Evolutionary conservation across 352 stramenopile genomes (phyloP).

Genomic region (Pilasporangium apinafurcum): DNA sequence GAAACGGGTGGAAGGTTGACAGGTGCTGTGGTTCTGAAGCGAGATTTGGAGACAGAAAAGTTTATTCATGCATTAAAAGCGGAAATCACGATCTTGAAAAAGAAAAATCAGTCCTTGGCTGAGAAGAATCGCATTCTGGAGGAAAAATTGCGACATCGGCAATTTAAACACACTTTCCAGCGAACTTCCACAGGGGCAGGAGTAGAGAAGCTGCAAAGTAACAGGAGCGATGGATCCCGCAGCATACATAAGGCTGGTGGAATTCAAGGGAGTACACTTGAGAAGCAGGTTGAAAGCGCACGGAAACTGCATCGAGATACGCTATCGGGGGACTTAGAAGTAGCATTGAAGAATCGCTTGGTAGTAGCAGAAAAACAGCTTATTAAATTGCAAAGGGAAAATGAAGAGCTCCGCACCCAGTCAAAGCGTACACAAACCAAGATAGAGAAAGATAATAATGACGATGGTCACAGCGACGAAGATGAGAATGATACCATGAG

Average conservation of each 20-base stretch:
- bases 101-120: conserved; percentile 63
- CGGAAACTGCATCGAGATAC: conserved; percentile 43
- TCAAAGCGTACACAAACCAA: neutral
- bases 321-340: conserved; percentile 52
- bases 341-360: conserved; percentile 63
- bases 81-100: conserved; percentile 65
- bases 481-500: conserved; percentile 20
- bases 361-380: conserved; percentile 68
- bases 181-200: too few species aligned
- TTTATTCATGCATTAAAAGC: conserved; percentile 75
- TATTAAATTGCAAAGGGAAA: conserved; percentile 60
- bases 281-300: conserved; percentile 35
- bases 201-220: too few species aligned
- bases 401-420: conserved; percentile 39
- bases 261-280: conserved; percentile 27
- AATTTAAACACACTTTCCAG: conserved; percentile 12
- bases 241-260: neutral
- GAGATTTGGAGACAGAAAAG: conserved; percentile 74
- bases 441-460: conserved; percentile 19
- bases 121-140: conserved; percentile 68
- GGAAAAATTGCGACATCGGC: conserved; percentile 34
- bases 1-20: conserved; percentile 19
- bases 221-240: neutral
- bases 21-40: conserved; percentile 20
- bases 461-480: conserved; percentile 14